phyloP scores from a whole-genome alignment of 2,329 filamentous ascomycete species.

The Ceratocystis smalleyi region DNA sequence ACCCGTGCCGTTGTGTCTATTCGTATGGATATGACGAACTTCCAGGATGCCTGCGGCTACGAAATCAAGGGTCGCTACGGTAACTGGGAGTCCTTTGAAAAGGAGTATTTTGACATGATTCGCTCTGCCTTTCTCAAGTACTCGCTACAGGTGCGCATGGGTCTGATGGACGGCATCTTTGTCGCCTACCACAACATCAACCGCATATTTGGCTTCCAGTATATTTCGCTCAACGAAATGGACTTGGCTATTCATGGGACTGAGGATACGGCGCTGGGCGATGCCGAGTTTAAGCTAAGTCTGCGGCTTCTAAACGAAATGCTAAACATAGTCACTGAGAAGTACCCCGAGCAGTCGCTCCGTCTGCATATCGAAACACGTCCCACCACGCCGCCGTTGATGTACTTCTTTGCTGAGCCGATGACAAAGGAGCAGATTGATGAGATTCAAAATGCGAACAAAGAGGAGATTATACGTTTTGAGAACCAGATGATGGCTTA shows the following conservation, averaged over 20 bases:
- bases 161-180: constrained; percentile 96
- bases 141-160: constrained; percentile 89
- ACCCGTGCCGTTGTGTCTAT: constrained; percentile 83
- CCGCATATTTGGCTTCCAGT: constrained; percentile 95
- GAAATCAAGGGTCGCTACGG: constrained; percentile 66
- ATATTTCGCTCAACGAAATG: constrained; percentile 74
- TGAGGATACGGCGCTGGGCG: constrained; percentile 47
- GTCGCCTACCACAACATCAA: constrained; percentile 91
- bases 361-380: constrained; percentile 73
- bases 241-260: constrained; percentile 80
- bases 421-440: constrained; percentile 58
- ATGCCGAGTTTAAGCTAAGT: constrained; percentile 74
- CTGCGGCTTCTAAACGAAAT: constrained; percentile 64
- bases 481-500: constrained; percentile 47
- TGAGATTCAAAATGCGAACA: constrained; percentile 53
- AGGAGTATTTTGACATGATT: constrained; percentile 95
- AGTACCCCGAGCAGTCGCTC: constrained; percentile 61
- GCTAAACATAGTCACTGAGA: constrained; percentile 56
- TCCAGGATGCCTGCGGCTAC: constrained; percentile 65
- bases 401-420: constrained; percentile 85
- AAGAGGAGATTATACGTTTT: constrained; percentile 50
- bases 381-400: constrained; percentile 42
- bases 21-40: constrained; percentile 65
- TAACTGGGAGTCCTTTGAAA: constrained; percentile 78
- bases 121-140: constrained; percentile 91